Evolutionary conservation across 371 early-diverging fungal genomes (phyloP), one percentile per base, ranked within the genome.

Genomic region (Mortierella sp.): DNA sequence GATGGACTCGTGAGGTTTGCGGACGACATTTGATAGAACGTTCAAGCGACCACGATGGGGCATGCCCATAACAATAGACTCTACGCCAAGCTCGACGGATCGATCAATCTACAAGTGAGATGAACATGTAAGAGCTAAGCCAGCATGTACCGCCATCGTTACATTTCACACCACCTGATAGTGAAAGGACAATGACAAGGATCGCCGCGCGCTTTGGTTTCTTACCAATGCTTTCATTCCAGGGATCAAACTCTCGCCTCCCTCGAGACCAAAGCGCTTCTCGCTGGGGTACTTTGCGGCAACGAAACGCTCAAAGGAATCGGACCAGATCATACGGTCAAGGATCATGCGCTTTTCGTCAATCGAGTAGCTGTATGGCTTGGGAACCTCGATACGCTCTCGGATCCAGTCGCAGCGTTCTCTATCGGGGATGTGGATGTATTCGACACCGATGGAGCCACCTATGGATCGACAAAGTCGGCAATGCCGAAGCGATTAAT

Each of bases 201-300:
- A 34, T 34, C 10, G 34, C 34, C 34, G 19, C 44, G 44, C 44
- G 39, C 27, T 16, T 22, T 19, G 24, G 21, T 24, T 1, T 78
- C 86, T 81, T 82, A 92, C 91, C 90, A 97, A 80, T 55, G 95
- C 92, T 82, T 98, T 97, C 95, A 98, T 96, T 63, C 96, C 97
- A 53, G 97, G 97, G 63, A 98, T 97, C 80, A 98, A 86, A 76
- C 90, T 83, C 80, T 98, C 98, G 81, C 95, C 92, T 67, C 98
- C 98, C 84, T 98, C 98, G 46, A 98, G 89, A 70, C 98, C 98
- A 71, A 97, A 98, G 63, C 98, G 89, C 92, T 98, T 98, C 79
- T 96, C 96, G 65, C 91, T 91, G 55, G 96, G 95, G 81, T 93
- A 97, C 85, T 96, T 97, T 37, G 90, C 90, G 19, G 96, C 91